Conservation (phyloP, 768 basidiomycete genomes). For the Pleurotus djamor region DNA sequence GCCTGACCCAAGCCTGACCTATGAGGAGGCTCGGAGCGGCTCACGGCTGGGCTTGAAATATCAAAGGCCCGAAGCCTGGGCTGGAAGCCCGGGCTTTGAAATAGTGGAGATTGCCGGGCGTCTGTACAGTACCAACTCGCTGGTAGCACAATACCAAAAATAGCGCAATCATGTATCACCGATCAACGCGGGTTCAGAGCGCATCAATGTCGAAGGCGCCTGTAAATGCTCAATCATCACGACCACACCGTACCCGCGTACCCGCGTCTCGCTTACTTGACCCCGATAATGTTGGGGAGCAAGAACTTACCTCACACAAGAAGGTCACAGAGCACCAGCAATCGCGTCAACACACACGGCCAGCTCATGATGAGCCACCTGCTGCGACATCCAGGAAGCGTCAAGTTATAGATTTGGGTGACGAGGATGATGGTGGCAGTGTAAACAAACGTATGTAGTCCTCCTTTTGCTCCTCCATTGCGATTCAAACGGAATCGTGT, state of each 20-base stretch:
- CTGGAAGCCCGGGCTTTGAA: neutral
- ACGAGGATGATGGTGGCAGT: no score
- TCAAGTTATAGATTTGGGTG: no score
- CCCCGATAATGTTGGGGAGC: neutral
- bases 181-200: neutral
- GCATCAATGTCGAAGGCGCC: neutral
- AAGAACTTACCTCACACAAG: no score
- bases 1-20: neutral
- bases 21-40: neutral
- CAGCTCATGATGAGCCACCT: no score
- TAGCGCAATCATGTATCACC: neutral
- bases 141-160: neutral
- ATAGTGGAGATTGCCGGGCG: neutral
- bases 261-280: neutral
- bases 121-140: neutral
- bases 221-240: neutral
- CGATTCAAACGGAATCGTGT: no score
- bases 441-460: no score
- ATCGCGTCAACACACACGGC: no score
- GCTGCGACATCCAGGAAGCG: no score
- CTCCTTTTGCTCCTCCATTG: no score
- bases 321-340: no score
- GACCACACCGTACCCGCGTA: neutral
- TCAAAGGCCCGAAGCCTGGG: neutral
- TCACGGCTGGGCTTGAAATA: neutral